These are phyloP conservation scores for Debaryomyces fabryi DNA, from an alignment of 1,139 yeast genomes.

Conservation along the genomic window DNA sequence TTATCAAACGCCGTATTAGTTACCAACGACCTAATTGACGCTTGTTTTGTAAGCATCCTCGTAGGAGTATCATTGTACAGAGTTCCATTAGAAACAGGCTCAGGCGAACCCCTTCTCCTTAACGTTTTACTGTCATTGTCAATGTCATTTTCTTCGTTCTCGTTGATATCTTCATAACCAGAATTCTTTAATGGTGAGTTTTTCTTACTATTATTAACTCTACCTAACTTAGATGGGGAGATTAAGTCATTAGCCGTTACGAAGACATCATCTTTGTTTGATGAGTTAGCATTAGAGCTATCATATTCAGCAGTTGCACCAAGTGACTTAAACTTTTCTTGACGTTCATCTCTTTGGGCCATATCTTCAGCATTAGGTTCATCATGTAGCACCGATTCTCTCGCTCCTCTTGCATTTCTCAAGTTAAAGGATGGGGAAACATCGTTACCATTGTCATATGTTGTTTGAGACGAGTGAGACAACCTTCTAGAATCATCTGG, in stretches of 20 bases:
- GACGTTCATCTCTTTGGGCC: conserved; percentile 13
- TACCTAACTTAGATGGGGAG: conserved; percentile 11
- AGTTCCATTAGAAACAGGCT: conserved; percentile 17
- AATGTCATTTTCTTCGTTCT: conserved; percentile 11
- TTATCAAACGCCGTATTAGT: conserved; percentile 48
- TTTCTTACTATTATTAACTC: neutral
- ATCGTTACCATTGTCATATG: conserved; percentile 8
- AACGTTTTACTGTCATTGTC: conserved; percentile 17
- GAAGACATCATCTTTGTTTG: conserved; percentile 40
- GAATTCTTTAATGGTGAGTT: neutral
- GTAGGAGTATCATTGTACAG: conserved; percentile 5
- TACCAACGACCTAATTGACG: conserved; percentile 33
- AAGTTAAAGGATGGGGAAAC: conserved; percentile 24
- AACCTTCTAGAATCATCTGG: neutral
- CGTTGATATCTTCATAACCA: neutral
- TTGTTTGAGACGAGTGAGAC: neutral
- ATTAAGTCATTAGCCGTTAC: conserved; percentile 43
- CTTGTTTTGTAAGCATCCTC: conserved; percentile 15
- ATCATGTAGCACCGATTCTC: conserved; percentile 23
- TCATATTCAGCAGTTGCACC: conserved; percentile 22
- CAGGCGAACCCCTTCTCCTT: conserved; percentile 24
- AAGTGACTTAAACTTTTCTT: conserved; percentile 20
- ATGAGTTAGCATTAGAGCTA: conserved; percentile 17
- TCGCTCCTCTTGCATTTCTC: conserved; percentile 11
- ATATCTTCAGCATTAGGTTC: conserved; percentile 16